Evolutionary conservation across 1,284 basidiomycete species (phyloP).

Genomic region (Veloporphyrellus conicus): DNA sequence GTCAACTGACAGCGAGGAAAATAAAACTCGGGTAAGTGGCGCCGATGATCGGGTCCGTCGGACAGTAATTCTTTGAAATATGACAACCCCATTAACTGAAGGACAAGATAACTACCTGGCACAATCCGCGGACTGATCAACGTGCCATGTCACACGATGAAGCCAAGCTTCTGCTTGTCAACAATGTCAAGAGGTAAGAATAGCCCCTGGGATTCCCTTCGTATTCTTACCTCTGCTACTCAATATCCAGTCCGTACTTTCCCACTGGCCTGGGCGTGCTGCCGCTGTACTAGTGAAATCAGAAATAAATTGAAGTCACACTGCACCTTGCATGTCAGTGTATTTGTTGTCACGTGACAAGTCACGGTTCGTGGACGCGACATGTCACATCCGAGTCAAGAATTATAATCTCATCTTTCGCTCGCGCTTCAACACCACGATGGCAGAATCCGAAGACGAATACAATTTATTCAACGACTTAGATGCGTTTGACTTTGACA

Average conservation of each 20-base stretch:
- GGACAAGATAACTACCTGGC: neutral
- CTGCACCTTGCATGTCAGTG: too few species aligned
- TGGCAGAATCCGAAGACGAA: slow-evolving; percentile 27
- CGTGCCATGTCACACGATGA: slow-evolving; percentile 2
- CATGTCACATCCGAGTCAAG: too few species aligned
- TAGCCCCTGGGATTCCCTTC: slow-evolving; percentile 2
- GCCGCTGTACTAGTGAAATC: too few species aligned
- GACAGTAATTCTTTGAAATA: neutral
- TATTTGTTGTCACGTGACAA: too few species aligned
- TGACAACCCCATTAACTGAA: neutral
- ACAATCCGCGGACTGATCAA: slow-evolving; percentile 9
- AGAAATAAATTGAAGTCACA: too few species aligned
- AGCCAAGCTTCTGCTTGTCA: slow-evolving; percentile 5
- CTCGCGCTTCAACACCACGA: slow-evolving; percentile 4
- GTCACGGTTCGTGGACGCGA: too few species aligned
- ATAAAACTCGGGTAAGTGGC: neutral
- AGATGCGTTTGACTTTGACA: slow-evolving; percentile 33
- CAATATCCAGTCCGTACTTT: too few species aligned
- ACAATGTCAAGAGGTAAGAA: slow-evolving; percentile 14
- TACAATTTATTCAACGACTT: slow-evolving; percentile 45
- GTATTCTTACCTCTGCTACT: neutral
- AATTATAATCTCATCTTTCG: too few species aligned
- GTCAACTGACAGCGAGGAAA: slow-evolving; percentile 10
- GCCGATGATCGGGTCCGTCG: slow-evolving; percentile 16
- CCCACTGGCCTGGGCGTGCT: too few species aligned